Base-by-base conservation (phyloP, 805 yeast species). In the Saccharomycopsis fermentans region DNA sequence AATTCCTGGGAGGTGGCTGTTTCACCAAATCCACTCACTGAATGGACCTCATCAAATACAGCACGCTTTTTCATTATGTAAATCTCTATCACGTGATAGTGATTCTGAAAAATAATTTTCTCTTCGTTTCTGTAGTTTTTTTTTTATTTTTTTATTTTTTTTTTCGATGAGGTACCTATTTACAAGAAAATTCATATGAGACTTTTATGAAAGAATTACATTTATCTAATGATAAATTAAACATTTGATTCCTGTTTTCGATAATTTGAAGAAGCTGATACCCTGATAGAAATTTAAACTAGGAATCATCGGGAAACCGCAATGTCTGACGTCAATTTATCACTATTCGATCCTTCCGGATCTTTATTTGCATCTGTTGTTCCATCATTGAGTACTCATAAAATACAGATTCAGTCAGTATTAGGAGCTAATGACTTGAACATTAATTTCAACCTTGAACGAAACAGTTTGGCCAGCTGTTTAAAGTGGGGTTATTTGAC, bases 371-470 rank as follows among this genome's bases (percentile, higher is more conserved):
- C 91, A 27, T 79, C 82, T 52, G 88, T 81, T 0, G 73, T 81
- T 21, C 80, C 81, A 37, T 85, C 89, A 1, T 77, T 89, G 60
- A 92, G 87, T 68, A 75, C 83, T 4, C 92, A 86, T 66, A 81
- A 82, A 63, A 72, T 89, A 40, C 76, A 83, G 58, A 87, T 86
- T 1, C 84, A 83, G 66, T 77, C 86, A 19, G 74, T 81, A 11
- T 76, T 72, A 27, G 51, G 52, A 16, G 39, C 58, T 29, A 68
- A 74, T 5, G 56, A 62, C 5, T 67, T 80, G 34, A 76, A 77
- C 63, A 70, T 76, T 39, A 81, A 81, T 21, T 78, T 79, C 65
- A 74, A 76, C 14, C 71, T 85, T 27, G 84, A 79, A 48, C 80
- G 80, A 66, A 77, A 79, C 34, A 69, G 74, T 40, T 73, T 74